Base-by-base conservation (phyloP, 345 rosid genomes). In the Ceriops decandra region DNA sequence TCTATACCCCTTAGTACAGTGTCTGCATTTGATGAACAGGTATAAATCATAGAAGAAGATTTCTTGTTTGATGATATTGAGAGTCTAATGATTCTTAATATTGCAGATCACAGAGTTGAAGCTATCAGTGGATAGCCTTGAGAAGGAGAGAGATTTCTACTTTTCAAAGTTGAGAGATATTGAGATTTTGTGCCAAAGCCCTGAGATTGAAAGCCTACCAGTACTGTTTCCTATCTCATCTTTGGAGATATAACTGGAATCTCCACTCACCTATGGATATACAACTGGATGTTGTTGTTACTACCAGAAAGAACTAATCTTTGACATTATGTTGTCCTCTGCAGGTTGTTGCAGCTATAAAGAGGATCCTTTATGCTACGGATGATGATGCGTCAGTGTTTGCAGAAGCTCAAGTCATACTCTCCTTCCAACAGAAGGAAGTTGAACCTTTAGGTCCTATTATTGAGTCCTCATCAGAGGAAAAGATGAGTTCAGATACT, bases 81-180 rank as follows among this genome's bases (percentile, higher is more conserved):
- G 49, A 59, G 52, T 49, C 68, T 68, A 69, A 79, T 60, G 49
- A 56, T 20, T 63, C 60, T 26, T 51, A 31, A 49, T 30, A 61
- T 63, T 63, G 75, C 90, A 95, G 99, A 89, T 95, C 65, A 95
- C 98, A 7, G 97, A 92, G 78, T 64, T 95, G 86, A 95, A 95
- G 86, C 86, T 95, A n/a, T 90, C 89, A 57, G 88, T 95, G 30
- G 99, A 95, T 76, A 90, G 92, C 75, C 90, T 95, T 52, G 99
- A 95, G 76, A 95, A 92, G 81, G 99, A 95, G 80, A 85, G 99
- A 77, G 98, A 95, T 72, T 95, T 87, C 81, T 95, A 95, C 75
- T 95, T 95, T 69, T 87, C 82, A 6, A 95, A 92, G 77, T 78
- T 92, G 62, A 84, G 99, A 78, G 99, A 95, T 63, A 86, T 95